phyloP scores from a whole-genome alignment of 306 rosid species.

The Castanospermum australe region DNA sequence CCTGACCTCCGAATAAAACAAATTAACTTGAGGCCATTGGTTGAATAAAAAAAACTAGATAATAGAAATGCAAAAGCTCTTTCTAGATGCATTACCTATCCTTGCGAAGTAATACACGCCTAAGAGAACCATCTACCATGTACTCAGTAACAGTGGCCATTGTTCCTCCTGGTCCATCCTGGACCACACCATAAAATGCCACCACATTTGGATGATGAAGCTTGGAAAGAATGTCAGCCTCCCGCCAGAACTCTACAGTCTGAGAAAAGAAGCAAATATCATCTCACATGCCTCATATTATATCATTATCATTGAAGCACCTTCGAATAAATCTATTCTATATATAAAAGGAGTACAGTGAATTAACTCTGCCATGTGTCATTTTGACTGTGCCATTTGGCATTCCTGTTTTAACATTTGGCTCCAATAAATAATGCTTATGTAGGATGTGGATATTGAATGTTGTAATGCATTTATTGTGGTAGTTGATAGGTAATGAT shows the following conservation, averaged over 20 bases:
- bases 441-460: too few species aligned
- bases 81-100: slow-evolving; percentile 56
- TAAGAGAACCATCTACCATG: slow-evolving; percentile 92
- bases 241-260: slow-evolving; percentile 86
- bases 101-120: slow-evolving; percentile 72
- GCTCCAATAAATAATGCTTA: too few species aligned
- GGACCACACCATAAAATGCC: slow-evolving; percentile 60
- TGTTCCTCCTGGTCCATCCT: slow-evolving; percentile 84
- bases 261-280: slow-evolving; percentile 35
- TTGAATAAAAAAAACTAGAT: not conserved
- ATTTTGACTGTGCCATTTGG: too few species aligned
- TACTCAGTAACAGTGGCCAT: slow-evolving; percentile 83
- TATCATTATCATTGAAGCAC: not conserved
- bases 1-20: not conserved
- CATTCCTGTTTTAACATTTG: too few species aligned
- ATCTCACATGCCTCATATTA: slow-evolving; percentile 8
- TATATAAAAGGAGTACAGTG: too few species aligned
- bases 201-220: slow-evolving; percentile 96
- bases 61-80: slow-evolving; percentile 14
- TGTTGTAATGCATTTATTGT: too few species aligned
- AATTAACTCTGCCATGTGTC: too few species aligned
- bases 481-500: too few species aligned
- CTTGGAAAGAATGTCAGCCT: slow-evolving; percentile 78
- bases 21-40: not conserved
- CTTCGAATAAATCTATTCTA: not conserved